phyloP scores from a whole-genome alignment of 1,139 yeast species.

The Hemisphaericaspora xylanilytica region DNA sequence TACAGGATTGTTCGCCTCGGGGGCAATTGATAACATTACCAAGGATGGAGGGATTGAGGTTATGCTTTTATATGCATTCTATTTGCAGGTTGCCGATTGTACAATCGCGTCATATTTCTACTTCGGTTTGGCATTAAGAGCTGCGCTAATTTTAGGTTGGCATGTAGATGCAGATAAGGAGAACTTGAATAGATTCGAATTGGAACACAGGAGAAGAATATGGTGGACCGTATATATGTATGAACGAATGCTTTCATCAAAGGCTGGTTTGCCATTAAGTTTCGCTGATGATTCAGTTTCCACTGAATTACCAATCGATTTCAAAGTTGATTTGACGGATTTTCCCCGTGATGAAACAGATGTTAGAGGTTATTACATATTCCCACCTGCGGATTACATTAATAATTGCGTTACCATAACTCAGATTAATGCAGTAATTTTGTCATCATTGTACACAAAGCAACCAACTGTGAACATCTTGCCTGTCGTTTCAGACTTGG shows the following conservation, averaged over 20 bases:
- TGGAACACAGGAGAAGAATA: conserved; percentile 76
- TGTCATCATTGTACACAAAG: conserved; percentile 70
- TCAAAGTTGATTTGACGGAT: conserved; percentile 55
- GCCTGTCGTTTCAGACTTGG: conserved; percentile 71
- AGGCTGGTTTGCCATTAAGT: conserved; percentile 80
- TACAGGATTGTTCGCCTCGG: conserved; percentile 72
- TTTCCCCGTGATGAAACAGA: conserved; percentile 53
- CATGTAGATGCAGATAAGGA: conserved; percentile 81
- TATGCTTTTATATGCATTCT: conserved; percentile 71
- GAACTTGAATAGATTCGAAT: conserved; percentile 57
- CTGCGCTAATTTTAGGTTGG: conserved; percentile 74
- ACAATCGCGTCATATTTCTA: conserved; percentile 80
- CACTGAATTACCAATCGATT: conserved; percentile 72
- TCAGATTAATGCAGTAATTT: conserved; percentile 72
- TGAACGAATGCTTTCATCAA: conserved; percentile 81
- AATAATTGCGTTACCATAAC: conserved; percentile 79
- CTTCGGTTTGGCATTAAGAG: conserved; percentile 74
- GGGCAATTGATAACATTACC: conserved; percentile 74
- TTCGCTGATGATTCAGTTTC: conserved; percentile 77
- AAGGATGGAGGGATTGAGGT: conserved; percentile 85
- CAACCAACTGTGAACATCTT: conserved; percentile 73
- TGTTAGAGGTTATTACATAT: conserved; percentile 57
- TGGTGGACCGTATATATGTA: conserved; percentile 95
- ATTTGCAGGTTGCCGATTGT: conserved; percentile 81
- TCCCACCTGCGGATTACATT: conserved; percentile 79